These are phyloP conservation scores for Pterula multifida DNA, from an alignment of 1,284 basidiomycete species.

Conservation along the genomic window DNA sequence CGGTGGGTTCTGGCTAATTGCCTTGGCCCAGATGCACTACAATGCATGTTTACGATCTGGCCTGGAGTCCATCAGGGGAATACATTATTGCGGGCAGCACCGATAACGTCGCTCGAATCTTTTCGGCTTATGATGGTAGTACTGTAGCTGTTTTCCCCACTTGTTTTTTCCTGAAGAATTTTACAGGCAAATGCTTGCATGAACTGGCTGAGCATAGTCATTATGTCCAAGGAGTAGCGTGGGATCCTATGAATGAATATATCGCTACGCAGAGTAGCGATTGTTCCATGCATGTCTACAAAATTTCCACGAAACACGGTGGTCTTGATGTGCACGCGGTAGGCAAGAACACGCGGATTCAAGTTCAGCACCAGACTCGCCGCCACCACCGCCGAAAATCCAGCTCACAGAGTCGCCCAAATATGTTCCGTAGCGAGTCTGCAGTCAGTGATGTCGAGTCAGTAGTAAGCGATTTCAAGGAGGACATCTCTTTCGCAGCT, in stretches of 20 bases:
- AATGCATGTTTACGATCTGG: slow-evolving; percentile 95
- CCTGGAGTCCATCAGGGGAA: slow-evolving; percentile 94
- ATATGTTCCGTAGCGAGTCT: slow-evolving; percentile 55
- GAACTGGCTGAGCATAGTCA: slow-evolving; percentile 87
- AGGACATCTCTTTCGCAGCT: slow-evolving; percentile 21
- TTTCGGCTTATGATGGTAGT: slow-evolving; percentile 64
- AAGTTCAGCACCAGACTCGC: slow-evolving; percentile 22
- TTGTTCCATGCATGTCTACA: slow-evolving; percentile 83
- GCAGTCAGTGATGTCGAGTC: slow-evolving; percentile 67
- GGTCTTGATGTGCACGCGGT: slow-evolving; percentile 76
- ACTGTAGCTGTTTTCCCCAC: slow-evolving; percentile 9
- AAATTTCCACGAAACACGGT: slow-evolving; percentile 67
- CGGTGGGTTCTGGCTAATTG: slow-evolving; percentile 1
- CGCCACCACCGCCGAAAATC: slow-evolving; percentile 51
- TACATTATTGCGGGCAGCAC: slow-evolving; percentile 92
- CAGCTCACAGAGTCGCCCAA: slow-evolving; percentile 37
- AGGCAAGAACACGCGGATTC: slow-evolving; percentile 69
- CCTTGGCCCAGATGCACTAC: slow-evolving; percentile 50
- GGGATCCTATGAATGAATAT: slow-evolving; percentile 92
- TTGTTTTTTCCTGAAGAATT: slow-evolving; percentile 4
- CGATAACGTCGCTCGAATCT: slow-evolving; percentile 88
- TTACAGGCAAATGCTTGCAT: slow-evolving; percentile 63
- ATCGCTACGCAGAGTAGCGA: slow-evolving; percentile 93
- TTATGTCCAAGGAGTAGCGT: slow-evolving; percentile 93
- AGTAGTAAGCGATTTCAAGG: slow-evolving; percentile 38